A percentile compares a stretch with the other conserved stretches of the same genome.
Conservation (phyloP, 805 yeast species). For the Saccharomycopsis capsularis region DNA sequence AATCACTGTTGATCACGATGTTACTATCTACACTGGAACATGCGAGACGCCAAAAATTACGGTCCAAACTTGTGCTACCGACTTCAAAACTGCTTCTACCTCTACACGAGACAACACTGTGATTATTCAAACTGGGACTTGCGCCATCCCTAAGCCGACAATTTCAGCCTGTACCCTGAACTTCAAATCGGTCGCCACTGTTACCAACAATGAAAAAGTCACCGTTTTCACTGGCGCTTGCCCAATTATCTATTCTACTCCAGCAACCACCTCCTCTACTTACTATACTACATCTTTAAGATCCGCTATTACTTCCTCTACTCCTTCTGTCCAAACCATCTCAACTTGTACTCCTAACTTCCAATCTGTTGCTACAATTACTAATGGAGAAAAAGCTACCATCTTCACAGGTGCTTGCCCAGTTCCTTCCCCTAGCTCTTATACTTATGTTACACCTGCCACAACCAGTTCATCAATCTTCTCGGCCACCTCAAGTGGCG, state of each 20-base stretch:
- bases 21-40: constrained; percentile 6
- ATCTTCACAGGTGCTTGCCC: background rate
- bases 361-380: background rate
- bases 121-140: constrained; percentile 1
- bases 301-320: background rate
- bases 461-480: background rate
- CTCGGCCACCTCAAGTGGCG: background rate
- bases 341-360: background rate
- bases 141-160: background rate
- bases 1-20: background rate
- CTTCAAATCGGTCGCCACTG: background rate
- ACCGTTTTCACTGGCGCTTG: constrained; percentile 1
- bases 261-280: background rate
- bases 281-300: background rate
- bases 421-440: background rate
- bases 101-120: background rate
- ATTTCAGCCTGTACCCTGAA: background rate
- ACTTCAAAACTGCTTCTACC: background rate
- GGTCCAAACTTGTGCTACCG: background rate
- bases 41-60: background rate
- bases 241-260: background rate
- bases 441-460: too few relatives aligned
- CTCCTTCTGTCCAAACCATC: background rate
- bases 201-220: background rate
- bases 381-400: background rate